Evolutionary conservation across 106 monocot species (phyloP).

Genomic region (Dendrobium huoshanense): DNA sequence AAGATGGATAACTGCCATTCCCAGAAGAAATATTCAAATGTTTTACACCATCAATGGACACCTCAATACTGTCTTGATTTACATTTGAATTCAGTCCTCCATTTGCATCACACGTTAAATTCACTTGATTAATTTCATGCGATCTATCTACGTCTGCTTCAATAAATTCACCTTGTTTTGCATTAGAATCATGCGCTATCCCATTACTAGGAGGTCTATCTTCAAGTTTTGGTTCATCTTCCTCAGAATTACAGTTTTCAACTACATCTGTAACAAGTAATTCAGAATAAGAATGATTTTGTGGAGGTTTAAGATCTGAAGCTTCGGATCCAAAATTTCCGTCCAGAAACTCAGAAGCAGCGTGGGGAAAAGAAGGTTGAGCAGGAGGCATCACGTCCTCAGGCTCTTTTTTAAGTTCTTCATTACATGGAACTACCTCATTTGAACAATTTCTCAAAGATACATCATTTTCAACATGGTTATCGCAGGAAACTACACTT

Average conservation of each 20-base stretch:
- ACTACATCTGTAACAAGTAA: background rate
- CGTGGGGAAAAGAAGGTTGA: background rate
- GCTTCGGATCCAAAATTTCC: background rate
- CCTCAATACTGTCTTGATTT: background rate
- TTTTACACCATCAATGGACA: background rate
- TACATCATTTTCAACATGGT: background rate
- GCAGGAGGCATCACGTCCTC: background rate
- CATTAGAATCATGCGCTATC: background rate
- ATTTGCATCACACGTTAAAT: background rate
- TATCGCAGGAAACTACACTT: background rate
- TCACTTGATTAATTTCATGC: background rate
- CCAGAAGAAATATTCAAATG: background rate
- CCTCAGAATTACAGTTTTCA: background rate
- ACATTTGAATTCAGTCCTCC: constrained; percentile 1
- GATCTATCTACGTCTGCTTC: background rate
- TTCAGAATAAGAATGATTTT: background rate
- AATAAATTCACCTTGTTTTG: constrained; percentile 2
- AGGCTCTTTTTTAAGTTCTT: constrained; percentile 3
- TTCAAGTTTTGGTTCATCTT: background rate
- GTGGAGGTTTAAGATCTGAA: too few relatives aligned
- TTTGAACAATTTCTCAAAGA: background rate
- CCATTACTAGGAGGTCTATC: background rate
- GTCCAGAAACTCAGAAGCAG: background rate
- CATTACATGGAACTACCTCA: background rate
- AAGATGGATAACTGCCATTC: background rate